Conservation (phyloP, 1,139 yeast species). For the Eremothecium gossypii region DNA sequence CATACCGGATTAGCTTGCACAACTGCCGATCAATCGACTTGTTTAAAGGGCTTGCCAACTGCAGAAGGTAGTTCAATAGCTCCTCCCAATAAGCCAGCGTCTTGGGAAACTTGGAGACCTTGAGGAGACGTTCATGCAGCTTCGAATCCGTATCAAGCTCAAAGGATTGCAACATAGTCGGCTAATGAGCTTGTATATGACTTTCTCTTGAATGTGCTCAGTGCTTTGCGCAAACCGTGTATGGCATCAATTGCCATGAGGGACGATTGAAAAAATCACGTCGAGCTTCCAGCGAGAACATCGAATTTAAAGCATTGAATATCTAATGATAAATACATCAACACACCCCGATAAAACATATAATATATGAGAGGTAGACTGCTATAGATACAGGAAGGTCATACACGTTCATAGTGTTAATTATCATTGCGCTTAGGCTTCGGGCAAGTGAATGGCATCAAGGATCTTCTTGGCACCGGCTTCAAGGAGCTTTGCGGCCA, state of each 20-base stretch:
- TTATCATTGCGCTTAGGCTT: background rate
- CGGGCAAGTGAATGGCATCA: slow-evolving; percentile 58
- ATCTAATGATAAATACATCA: too few species aligned
- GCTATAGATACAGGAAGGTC: background rate
- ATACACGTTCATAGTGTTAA: background rate
- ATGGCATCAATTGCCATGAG: too few species aligned
- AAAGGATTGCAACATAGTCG: too few species aligned
- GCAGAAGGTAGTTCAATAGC: slow-evolving; percentile 21
- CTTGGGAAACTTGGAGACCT: slow-evolving; percentile 22
- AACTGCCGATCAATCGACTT: slow-evolving; percentile 17
- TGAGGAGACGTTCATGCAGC: slow-evolving; percentile 20
- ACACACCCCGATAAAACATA: too few species aligned
- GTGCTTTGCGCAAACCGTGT: too few species aligned
- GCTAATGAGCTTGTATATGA: too few species aligned
- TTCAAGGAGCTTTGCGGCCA: slow-evolving; percentile 59
- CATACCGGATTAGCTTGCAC: slow-evolving; percentile 28
- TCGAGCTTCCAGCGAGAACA: too few species aligned
- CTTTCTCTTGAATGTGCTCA: too few species aligned
- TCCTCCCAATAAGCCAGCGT: slow-evolving; percentile 26
- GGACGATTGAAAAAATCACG: too few species aligned
- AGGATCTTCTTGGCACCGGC: slow-evolving; percentile 79
- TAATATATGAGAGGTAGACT: background rate
- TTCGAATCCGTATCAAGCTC: slow-evolving; percentile 13
- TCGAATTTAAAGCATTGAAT: too few species aligned
- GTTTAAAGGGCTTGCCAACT: slow-evolving; percentile 21